Conservation (phyloP, 139 green algal species). For the Chara braunii region DNA sequence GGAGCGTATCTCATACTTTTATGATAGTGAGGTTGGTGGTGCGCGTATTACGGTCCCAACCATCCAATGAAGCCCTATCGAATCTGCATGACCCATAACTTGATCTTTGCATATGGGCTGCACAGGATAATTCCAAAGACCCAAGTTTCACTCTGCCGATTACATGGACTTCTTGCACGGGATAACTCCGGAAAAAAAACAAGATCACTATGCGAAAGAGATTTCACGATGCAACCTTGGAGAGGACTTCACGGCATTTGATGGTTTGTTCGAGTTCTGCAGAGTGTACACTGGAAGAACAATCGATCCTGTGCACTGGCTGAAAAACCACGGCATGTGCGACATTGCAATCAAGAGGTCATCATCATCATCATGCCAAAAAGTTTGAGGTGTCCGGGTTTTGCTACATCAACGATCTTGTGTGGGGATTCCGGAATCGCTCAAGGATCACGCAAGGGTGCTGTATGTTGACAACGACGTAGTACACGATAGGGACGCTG, state of each 20-base stretch:
- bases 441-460: conserved; percentile 81
- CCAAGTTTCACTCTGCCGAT: conserved; percentile 72
- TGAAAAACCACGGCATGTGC: conserved; percentile 71
- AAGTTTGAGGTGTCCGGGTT: conserved; percentile 85
- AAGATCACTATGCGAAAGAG: conserved; percentile 41
- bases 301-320: conserved; percentile 33
- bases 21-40: conserved; percentile 36
- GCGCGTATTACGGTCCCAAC: conserved; percentile 87
- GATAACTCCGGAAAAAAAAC: conserved; percentile 66
- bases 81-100: conserved; percentile 86
- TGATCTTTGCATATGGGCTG: conserved; percentile 88
- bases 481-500: conserved; percentile 94
- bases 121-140: conserved; percentile 80
- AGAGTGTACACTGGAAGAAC: conserved; percentile 73
- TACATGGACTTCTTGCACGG: conserved; percentile 64
- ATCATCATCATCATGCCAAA: conserved; percentile 92
- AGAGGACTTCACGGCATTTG: conserved; percentile 84
- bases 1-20: conserved; percentile 37
- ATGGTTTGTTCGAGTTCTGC: conserved; percentile 73
- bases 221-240: conserved; percentile 70
- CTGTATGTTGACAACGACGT: conserved; percentile 71
- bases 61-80: conserved; percentile 98
- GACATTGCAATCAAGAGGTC: conserved; percentile 97
- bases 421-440: conserved; percentile 94
- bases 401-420: conserved; percentile 97